These are phyloP conservation scores for Pleurotus ostreatus DNA, from an alignment of 768 basidiomycete species.

Conservation along the genomic window DNA sequence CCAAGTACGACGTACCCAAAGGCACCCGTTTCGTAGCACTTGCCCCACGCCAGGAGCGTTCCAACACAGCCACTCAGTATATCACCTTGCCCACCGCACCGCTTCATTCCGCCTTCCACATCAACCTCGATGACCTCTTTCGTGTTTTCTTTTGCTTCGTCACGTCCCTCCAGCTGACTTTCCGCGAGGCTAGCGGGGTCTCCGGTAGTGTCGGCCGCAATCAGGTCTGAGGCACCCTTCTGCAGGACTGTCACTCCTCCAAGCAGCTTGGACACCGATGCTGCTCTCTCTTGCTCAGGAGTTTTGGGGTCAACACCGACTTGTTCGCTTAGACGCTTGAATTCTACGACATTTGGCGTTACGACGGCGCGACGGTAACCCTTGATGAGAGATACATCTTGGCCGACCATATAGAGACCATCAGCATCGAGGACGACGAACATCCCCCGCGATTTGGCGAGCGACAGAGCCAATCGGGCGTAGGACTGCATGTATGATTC, in stretches of 20 bases:
- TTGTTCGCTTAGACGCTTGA: constrained; percentile 75
- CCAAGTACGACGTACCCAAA: constrained; percentile 52
- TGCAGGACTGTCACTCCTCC: constrained; percentile 89
- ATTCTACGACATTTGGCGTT: constrained; percentile 94
- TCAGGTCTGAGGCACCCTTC: constrained; percentile 81
- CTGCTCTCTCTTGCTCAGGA: constrained; percentile 55
- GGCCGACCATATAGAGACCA: constrained; percentile 78
- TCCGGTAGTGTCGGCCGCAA: constrained; percentile 72
- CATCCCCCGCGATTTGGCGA: constrained; percentile 75
- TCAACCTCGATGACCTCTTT: constrained; percentile 65
- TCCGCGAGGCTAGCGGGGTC: constrained; percentile 40
- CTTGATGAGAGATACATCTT: constrained; percentile 66
- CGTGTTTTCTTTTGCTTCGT: constrained; percentile 47
- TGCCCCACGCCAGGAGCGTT: constrained; percentile 91
- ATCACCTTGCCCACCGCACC: constrained; percentile 97
- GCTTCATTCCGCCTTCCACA: constrained; percentile 76
- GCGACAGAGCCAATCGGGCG: constrained; percentile 67
- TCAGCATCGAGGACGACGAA: constrained; percentile 95
- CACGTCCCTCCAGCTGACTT: constrained; percentile 38
- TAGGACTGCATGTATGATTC: constrained; percentile 86
- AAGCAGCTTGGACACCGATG: constrained; percentile 64
- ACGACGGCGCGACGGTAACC: constrained; percentile 87
- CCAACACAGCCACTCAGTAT: constrained; percentile 87
- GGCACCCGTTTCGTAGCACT: constrained; percentile 83
- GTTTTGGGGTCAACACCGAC: constrained; percentile 58